These are phyloP conservation scores for Pleurotus salmoneostramineus DNA, from an alignment of 768 basidiomycete genomes.

Conservation along the genomic window DNA sequence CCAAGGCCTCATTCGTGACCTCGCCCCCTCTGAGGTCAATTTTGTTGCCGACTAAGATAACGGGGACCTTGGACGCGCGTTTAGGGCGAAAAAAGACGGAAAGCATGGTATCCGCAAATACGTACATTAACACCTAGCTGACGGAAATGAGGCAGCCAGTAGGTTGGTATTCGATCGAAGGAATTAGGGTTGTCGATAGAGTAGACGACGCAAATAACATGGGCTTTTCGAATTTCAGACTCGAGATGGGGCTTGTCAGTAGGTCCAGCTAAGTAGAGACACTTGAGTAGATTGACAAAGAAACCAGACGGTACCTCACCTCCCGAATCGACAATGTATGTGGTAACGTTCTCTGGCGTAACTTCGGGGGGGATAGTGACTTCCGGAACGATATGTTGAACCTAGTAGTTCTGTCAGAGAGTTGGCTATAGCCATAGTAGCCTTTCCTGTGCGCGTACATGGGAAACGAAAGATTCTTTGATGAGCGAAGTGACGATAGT, in stretches of 20 bases:
- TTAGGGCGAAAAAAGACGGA: background rate
- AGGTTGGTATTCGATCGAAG: conserved; percentile 96
- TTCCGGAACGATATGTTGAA: conserved; percentile 93
- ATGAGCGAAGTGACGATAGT: conserved; percentile 96
- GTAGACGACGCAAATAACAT: conserved; percentile 98
- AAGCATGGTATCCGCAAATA: background rate
- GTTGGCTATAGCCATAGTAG: conserved; percentile 1
- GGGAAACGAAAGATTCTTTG: conserved; percentile 89
- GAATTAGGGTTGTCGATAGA: conserved; percentile 95
- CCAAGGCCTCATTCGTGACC: conserved; percentile 90
- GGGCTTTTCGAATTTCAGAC: conserved; percentile 93
- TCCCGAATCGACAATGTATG: conserved; percentile 96
- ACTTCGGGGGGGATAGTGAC: conserved; percentile 98
- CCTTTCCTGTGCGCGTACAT: conserved; percentile 48
- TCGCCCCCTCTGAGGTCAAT: conserved; percentile 93
- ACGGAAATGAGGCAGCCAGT: conserved; percentile 95
- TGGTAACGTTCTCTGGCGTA: conserved; percentile 96
- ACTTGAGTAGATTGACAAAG: conserved; percentile 19
- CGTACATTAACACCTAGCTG: conserved; percentile 92
- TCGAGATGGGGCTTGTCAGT: conserved; percentile 88
- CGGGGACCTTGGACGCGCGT: conserved; percentile 66
- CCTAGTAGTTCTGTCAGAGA: conserved; percentile 42
- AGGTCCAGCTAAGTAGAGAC: conserved; percentile 58
- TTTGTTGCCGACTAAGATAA: conserved; percentile 97
- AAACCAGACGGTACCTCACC: conserved; percentile 36